Percentiles rank a stretch among this genome's conserved stretches.
phyloP scores from a whole-genome alignment of 441 rosid genomes.

The Populus trichocarpa region DNA sequence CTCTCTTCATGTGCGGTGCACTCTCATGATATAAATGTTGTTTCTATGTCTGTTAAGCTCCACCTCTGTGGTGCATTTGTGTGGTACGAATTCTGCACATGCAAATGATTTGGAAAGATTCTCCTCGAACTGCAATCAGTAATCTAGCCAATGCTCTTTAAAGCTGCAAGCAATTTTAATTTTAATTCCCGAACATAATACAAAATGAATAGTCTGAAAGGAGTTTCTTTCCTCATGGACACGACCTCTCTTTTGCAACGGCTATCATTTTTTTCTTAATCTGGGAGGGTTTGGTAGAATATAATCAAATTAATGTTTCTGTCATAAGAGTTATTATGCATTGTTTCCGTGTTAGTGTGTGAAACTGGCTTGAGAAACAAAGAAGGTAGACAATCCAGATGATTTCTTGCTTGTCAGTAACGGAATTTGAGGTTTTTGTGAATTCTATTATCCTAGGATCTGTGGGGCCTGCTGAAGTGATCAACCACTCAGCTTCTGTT shows the following conservation, averaged over 20 bases:
- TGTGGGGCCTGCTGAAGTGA: not conserved
- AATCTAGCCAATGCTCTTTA: not conserved
- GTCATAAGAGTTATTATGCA: not conserved
- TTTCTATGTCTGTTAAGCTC: constrained; percentile 2
- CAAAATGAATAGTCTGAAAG: not conserved
- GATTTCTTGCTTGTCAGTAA: not conserved
- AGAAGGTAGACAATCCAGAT: not conserved
- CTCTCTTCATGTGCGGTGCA: not conserved
- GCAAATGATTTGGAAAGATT: too few relatives aligned
- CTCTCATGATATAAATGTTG: not conserved
- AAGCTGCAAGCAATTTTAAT: not conserved
- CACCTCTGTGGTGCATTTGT: not conserved
- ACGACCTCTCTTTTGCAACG: not conserved
- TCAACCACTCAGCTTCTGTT: constrained; percentile 11
- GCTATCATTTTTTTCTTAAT: not conserved
- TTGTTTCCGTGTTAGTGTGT: not conserved
- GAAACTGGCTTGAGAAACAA: not conserved
- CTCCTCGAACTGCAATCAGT: too few relatives aligned
- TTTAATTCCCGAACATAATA: not conserved
- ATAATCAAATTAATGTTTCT: not conserved
- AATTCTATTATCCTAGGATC: not conserved
- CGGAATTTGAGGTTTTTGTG: not conserved
- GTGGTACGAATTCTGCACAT: too few relatives aligned
- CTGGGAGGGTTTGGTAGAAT: not conserved
- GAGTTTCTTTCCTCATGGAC: not conserved